Evolutionary conservation across 176 grass and related monocot species (phyloP), one percentile per base, ranked within the genome.

Genomic region (Aegilops longissima): DNA sequence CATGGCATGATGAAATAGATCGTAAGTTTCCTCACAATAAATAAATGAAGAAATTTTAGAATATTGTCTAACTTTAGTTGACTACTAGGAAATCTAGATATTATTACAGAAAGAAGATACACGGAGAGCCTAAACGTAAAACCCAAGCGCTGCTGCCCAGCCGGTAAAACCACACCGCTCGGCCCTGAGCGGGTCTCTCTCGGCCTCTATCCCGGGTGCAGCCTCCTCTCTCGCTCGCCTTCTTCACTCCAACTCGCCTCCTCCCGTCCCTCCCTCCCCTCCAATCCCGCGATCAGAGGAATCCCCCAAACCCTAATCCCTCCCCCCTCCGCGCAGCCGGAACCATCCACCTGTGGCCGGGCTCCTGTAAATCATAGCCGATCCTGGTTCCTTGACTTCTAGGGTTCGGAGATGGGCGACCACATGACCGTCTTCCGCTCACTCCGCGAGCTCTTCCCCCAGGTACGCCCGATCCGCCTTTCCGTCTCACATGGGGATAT

Each of bases 371-470:
- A 31, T 76, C 25, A 1, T 30, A 45, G 73, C 73, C 8, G 73
- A 3, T 76, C 47, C 45, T 12, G 0, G 12, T 77, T 66, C 44
- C 61, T 7, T 18, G 31, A 17, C 12, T 30, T 44, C 27, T 61
- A 36, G 44, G 80, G 21, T 91, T 84, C 76, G 29, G 47, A 61
- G 68, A 91, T 91, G 89, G 81, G 81, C 27, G 85, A 91, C 79
- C 76, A 73, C 81, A 84, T 61, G 89, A 38, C 78, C 85, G 61
- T 91, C 36, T 91, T 91, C 76, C 76, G 36, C 76, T 91, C 89
- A 21, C 89, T 91, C 4, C 61, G 64, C 16, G 89, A 91, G 40
- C 80, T 91, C 16, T 91, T 91, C 68, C 85, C 85, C 23, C 59
- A 91, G 81, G 89, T 90, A 27, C n/a, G 74, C 12, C 79, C 42